A percentile compares a stretch with the other conserved stretches of the same genome.
Conservation (phyloP, 2,329 filamentous ascomycete genomes). For the Aspergillus terreus region DNA sequence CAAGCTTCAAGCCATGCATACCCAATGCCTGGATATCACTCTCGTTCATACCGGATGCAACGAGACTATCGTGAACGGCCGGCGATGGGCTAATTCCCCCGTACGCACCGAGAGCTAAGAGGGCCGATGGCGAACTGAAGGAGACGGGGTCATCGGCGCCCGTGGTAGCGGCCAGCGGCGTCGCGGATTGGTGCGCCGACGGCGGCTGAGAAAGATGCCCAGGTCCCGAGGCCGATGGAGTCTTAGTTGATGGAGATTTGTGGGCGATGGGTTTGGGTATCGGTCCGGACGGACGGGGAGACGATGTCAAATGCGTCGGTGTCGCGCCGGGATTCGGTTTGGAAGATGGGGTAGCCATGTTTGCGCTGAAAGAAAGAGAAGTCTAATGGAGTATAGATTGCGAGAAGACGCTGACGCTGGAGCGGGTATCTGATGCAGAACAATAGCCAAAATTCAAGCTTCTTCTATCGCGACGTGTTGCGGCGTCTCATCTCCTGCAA, state of each 20-base stretch:
- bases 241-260: constrained; percentile 44
- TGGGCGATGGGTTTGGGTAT: constrained; percentile 40
- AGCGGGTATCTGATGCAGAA: background rate
- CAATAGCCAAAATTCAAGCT: background rate
- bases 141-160: constrained; percentile 40
- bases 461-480: background rate
- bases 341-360: constrained; percentile 45
- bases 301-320: constrained; percentile 42
- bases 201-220: constrained; percentile 33
- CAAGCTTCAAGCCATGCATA: constrained; percentile 37
- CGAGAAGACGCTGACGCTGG: background rate
- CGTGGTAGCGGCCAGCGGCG: constrained; percentile 36
- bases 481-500: background rate
- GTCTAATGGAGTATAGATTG: background rate
- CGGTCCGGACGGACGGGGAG: constrained; percentile 40
- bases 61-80: constrained; percentile 34
- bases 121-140: constrained; percentile 44
- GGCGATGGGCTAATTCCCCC: constrained; percentile 40
- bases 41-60: constrained; percentile 35
- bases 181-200: constrained; percentile 40
- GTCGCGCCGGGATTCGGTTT: constrained; percentile 41
- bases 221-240: constrained; percentile 38
- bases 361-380: background rate
- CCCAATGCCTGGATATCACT: constrained; percentile 37
- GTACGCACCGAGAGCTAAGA: constrained; percentile 42